phyloP scores from a whole-genome alignment of 768 basidiomycete genomes.

The Hirschioporus abietinus region DNA sequence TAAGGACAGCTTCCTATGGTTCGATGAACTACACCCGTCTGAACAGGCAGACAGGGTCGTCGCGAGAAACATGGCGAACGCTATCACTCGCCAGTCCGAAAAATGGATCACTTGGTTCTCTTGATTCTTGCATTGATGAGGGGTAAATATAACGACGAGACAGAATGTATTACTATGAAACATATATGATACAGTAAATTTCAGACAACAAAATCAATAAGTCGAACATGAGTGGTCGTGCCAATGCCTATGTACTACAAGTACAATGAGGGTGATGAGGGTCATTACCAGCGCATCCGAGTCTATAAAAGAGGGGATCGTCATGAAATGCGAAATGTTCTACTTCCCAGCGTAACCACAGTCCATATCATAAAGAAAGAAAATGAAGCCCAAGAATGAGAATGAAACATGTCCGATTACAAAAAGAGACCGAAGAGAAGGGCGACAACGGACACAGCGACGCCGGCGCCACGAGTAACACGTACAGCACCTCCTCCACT shows the following conservation, averaged over 20 bases:
- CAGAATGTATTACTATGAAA: neutral
- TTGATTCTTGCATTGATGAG: neutral
- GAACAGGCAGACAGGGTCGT: constrained; percentile 6
- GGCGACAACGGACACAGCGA: constrained; percentile 19
- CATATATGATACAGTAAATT: neutral
- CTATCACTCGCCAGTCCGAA: constrained; percentile 7
- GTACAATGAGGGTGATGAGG: neutral
- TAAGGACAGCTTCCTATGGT: constrained; percentile 10
- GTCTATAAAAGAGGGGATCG: neutral
- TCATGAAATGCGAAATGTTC: constrained; percentile 1
- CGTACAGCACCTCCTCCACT: constrained; percentile 12
- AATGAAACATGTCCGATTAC: constrained; percentile 12
- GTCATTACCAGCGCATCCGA: constrained; percentile 1
- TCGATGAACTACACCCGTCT: constrained; percentile 4
- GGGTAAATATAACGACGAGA: too few relatives aligned
- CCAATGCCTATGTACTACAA: neutral
- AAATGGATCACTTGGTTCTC: constrained; percentile 10
- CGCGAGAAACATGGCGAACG: constrained; percentile 3
- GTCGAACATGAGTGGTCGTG: neutral
- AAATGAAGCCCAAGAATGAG: neutral
- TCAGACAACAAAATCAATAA: neutral
- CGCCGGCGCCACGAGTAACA: constrained; percentile 21
- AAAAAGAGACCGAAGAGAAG: constrained; percentile 20
- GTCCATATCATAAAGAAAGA: neutral
- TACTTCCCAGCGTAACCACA: neutral